Evolutionary conservation across 306 rosid species (phyloP).

Genomic region (cucumber (Cucumis sativus)): DNA sequence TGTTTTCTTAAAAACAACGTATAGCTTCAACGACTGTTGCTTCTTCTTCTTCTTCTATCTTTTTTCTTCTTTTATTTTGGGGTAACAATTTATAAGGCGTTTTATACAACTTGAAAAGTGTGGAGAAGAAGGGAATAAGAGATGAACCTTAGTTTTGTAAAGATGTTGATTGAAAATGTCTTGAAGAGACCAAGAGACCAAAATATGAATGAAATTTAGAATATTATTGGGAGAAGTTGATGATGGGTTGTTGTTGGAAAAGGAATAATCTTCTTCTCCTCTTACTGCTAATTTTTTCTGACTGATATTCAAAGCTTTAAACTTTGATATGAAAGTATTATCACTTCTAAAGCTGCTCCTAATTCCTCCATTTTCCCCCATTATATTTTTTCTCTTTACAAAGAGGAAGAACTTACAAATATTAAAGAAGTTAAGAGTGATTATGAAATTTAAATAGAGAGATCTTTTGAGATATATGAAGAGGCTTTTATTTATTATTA

Average conservation of each 20-base stretch:
- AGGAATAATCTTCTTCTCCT: too few relatives aligned
- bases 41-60: too few relatives aligned
- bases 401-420: background rate
- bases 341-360: too few relatives aligned
- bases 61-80: too few relatives aligned
- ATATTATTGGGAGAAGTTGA: background rate
- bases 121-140: too few relatives aligned
- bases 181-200: constrained; percentile 51
- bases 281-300: background rate
- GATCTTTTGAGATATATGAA: too few relatives aligned
- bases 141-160: constrained; percentile 24
- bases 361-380: background rate
- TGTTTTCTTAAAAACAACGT: too few relatives aligned
- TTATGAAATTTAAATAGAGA: too few relatives aligned
- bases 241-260: background rate
- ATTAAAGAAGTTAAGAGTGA: background rate
- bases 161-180: constrained; percentile 35
- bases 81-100: too few relatives aligned
- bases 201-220: constrained; percentile 12
- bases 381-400: background rate
- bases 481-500: too few relatives aligned
- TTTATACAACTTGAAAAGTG: too few relatives aligned
- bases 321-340: background rate
- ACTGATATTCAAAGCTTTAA: background rate
- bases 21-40: too few relatives aligned